Conservation (phyloP, 1,284 basidiomycete genomes). For the Agroathelia rolfsii region DNA sequence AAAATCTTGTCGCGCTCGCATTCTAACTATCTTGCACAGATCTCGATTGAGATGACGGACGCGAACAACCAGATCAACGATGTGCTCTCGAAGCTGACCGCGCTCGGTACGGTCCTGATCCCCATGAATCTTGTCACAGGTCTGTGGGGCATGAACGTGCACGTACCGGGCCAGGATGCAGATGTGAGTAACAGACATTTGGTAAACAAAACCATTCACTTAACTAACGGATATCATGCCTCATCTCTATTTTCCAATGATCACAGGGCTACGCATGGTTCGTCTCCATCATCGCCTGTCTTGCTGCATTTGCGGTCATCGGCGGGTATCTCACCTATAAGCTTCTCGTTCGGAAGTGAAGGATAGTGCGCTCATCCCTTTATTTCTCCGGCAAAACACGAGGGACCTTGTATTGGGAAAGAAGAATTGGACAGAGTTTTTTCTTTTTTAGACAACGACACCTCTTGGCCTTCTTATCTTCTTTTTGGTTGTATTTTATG, state of each 20-base stretch:
- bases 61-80: slow-evolving; percentile 99
- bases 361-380: too few species aligned
- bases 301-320: slow-evolving; percentile 70
- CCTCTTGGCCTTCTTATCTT: too few species aligned
- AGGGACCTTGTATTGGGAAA: slow-evolving; percentile 13
- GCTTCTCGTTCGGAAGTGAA: slow-evolving; percentile 45
- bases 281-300: slow-evolving; percentile 67
- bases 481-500: too few species aligned
- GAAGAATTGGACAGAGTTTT: too few species aligned
- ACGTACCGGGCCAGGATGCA: slow-evolving; percentile 77
- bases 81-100: slow-evolving; percentile 96
- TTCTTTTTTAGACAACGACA: too few species aligned
- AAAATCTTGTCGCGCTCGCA: slow-evolving; percentile 98
- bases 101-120: slow-evolving; percentile 94
- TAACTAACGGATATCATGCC: slow-evolving; percentile 13
- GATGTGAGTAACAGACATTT: slow-evolving; percentile 21
- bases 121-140: slow-evolving; percentile 93
- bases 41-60: slow-evolving; percentile 98
- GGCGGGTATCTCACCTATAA: slow-evolving; percentile 80
- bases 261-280: slow-evolving; percentile 66
- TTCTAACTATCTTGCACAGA: slow-evolving; percentile 98
- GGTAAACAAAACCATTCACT: too few species aligned
- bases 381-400: slow-evolving; percentile 12
- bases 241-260: slow-evolving; percentile 3
- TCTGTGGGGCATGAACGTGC: slow-evolving; percentile 88